Base-by-base conservation (phyloP, 306 rosid genomes). In the Arachis stenosperma region DNA sequence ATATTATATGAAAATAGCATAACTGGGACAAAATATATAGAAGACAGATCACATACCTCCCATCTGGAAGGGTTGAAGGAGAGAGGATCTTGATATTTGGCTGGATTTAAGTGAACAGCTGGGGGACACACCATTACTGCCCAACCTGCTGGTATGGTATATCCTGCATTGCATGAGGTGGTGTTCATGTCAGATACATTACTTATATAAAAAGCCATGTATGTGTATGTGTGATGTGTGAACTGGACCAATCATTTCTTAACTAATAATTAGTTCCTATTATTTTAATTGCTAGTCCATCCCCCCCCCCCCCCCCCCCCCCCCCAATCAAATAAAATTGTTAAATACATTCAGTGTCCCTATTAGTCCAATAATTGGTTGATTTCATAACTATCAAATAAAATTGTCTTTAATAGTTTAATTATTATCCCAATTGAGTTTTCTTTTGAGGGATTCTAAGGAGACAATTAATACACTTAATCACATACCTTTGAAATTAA, bases 41-140 rank as follows among this genome's bases (percentile, higher is more conserved):
- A 78, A 78, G 42, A 33, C 4, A 33, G 4, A 33, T 33, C 37
- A 33, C 37, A 33, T 75, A 90, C 99, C 88, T 86, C 77, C 99
- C 99, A 94, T 83, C 99, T 88, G 69, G 67, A 55, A 6, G 99
- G 99, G 78, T 91, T 90, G 88, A 94, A 90, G 65, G 91, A 65
- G 60, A 91, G 83, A 51, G 99, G 99, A 72, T 94, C 90, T 60
- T 77, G 82, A 74, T 88, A 94, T 77, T 82, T 94, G 40, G 75
- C 81, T 2, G 99, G 96, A 74, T 88, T 91, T 65, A 94, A 84
- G 65, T 94, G 99, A 36, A 91, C 96, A 47, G 99, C 99, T 6
- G 99, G 97, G 37, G 99, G 99, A 81, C 97, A 91, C 71, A 88
- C 97, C 97, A 94, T 94, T 5, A 94, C 82, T 41, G 91, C 95